phyloP scores from a whole-genome alignment of 2,329 filamentous ascomycete species.

The Fonsecaea pugnacius region DNA sequence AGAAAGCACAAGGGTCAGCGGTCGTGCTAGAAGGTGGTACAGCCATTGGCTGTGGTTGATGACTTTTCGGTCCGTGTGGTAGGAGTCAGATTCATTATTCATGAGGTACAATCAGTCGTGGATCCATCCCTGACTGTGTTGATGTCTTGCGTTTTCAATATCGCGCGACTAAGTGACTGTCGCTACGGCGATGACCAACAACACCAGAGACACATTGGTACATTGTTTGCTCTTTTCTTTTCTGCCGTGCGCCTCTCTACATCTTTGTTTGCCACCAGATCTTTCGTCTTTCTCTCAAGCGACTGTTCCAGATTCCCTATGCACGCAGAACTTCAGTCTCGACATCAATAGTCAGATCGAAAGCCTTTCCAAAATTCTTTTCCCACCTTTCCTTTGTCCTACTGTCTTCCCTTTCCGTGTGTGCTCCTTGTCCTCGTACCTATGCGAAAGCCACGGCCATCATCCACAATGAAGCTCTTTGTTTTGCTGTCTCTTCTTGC shows the following conservation, averaged over 20 bases:
- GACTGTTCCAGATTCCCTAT: neutral
- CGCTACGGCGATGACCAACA: neutral
- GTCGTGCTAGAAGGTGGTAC: neutral
- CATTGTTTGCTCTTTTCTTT: conserved; percentile 10
- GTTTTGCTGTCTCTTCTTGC: neutral
- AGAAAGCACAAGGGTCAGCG: neutral
- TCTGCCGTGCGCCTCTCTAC: conserved; percentile 4
- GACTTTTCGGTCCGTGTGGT: neutral
- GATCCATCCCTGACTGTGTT: neutral
- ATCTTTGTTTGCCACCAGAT: neutral
- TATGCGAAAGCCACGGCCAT: neutral
- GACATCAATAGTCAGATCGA: neutral
- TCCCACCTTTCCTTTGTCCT: neutral
- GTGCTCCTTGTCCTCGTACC: neutral
- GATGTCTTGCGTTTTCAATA: neutral
- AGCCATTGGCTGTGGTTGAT: neutral
- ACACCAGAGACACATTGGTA: neutral
- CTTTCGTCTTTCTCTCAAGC: too few species aligned
- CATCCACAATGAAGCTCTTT: neutral
- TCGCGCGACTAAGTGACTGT: neutral
- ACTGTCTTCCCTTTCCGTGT: neutral
- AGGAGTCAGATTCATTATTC: neutral
- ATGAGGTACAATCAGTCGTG: neutral
- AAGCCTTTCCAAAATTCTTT: neutral
- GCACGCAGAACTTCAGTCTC: neutral